These are phyloP conservation scores for Paratinospora sagittata DNA, from an alignment of 164 flowering plant genomes.

Conservation along the genomic window DNA sequence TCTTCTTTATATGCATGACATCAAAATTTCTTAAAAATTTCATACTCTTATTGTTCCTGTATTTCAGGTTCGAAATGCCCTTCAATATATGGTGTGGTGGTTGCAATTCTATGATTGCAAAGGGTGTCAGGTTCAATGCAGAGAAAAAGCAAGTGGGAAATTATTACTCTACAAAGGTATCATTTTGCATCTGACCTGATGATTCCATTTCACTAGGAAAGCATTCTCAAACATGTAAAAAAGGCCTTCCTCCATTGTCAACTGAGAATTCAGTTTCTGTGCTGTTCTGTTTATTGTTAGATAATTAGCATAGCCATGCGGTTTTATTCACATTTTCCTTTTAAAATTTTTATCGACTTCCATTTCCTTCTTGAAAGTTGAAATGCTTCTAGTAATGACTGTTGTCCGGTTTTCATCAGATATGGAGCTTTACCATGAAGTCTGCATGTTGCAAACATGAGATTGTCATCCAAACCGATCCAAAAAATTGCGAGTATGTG, in stretches of 20 bases:
- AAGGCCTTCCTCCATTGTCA: no score
- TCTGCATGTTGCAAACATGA: conserved; percentile 90
- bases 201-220: no score
- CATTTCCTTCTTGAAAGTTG: not conserved
- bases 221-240: no score
- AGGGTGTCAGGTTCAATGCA: conserved; percentile 97
- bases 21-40: not conserved
- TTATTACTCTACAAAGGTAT: conserved; percentile 95
- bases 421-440: conserved; percentile 98
- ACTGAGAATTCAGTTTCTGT: no score
- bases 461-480: conserved; percentile 96
- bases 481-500: conserved; percentile 81
- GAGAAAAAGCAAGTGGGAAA: conserved; percentile 99
- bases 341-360: not conserved
- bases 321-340: not conserved
- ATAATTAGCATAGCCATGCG: not conserved
- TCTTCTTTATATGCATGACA: not conserved
- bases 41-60: not conserved
- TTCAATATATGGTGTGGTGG: conserved; percentile 97
- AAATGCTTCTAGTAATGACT: conserved; percentile 5
- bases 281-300: no score
- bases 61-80: conserved; percentile 93
- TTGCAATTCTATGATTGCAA: conserved; percentile 96
- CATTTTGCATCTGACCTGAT: not conserved
- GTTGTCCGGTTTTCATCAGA: conserved; percentile 34